These are phyloP conservation scores for Sporobolomyces pararoseus DNA, from an alignment of 768 basidiomycete species.

Conservation along the genomic window DNA sequence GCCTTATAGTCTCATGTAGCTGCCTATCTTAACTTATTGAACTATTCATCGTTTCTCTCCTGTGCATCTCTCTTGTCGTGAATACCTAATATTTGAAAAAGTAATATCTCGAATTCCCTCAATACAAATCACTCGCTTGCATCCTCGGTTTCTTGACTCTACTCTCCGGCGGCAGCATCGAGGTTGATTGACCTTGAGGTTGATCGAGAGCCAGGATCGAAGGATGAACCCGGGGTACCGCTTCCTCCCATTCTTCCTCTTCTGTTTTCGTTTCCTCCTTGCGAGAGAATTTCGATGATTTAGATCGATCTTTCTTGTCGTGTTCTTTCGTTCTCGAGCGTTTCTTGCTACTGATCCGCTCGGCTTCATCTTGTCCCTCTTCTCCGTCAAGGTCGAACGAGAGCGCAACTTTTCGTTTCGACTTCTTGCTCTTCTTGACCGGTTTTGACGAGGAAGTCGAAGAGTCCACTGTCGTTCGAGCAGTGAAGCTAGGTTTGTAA, in stretches of 20 bases:
- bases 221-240: neutral
- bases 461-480: slow-evolving; percentile 40
- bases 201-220: slow-evolving; percentile 6
- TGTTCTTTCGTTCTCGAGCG: neutral
- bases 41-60: neutral
- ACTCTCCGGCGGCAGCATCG: neutral
- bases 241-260: slow-evolving; percentile 13
- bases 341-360: neutral
- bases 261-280: neutral
- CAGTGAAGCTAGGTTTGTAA: slow-evolving; percentile 83
- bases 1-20: no score
- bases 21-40: neutral
- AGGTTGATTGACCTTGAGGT: no score
- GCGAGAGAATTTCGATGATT: neutral
- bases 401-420: slow-evolving; percentile 56
- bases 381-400: slow-evolving; percentile 67
- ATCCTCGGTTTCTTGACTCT: neutral
- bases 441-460: slow-evolving; percentile 48
- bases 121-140: slow-evolving; percentile 1
- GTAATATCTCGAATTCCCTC: neutral
- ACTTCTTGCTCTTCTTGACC: slow-evolving; percentile 54
- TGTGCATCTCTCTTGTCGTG: neutral
- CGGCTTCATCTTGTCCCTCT: slow-evolving; percentile 2
- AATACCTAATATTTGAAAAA: no score
- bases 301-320: no score